Evolutionary conservation across 2,329 filamentous ascomycete species (phyloP), one percentile per base, ranked within the genome.

Genomic region (Fusarium sp.): DNA sequence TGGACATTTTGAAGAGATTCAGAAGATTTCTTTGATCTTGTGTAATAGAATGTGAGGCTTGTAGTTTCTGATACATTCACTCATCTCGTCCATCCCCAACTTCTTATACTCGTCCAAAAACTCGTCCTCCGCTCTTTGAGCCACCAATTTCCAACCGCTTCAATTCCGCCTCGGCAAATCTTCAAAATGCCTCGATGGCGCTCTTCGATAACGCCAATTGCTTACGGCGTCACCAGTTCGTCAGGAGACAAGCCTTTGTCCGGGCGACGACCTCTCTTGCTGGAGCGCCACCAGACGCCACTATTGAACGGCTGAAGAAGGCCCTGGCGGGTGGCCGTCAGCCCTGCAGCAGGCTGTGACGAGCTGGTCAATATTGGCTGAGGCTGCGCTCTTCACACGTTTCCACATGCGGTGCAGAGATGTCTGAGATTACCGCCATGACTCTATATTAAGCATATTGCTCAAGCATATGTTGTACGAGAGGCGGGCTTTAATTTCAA

Each of bases 91-190:
- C 33, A 31, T 63, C 29, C 14, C 4, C 41, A 35, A 33, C 64
- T 54, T 63, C 35, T 62, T 67, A 67, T 67, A 67, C 57, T 63
- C 37, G n/a, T 20, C 57, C 22, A 20, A n/a, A 22, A 48, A 27
- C 8, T 37, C 45, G 2, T 39, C 18, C 22, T 22, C 10, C 31
- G 31, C 29, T n/a, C 31, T 22, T 29, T 20, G 16, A 22, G n/a
- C 45, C 31, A 54, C 48, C 18, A 52, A 39, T 56, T 18, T 33
- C 43, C 18, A 29, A 22, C 33, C 54, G 35, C 27, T 33, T 56
- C 29, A 48, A 67, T 56, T 56, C 43, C 14, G 57, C 59, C 65
- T 64, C 56, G 58, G 20, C 20, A 24, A 18, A 27, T n/a, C n/a
- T 35, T 18, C 33, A 33, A 29, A 57, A 41, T 22, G 61, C 45